Evolutionary conservation across 2,329 filamentous ascomycete species (phyloP).

Genomic region (Arthrobotrys sinensis): DNA sequence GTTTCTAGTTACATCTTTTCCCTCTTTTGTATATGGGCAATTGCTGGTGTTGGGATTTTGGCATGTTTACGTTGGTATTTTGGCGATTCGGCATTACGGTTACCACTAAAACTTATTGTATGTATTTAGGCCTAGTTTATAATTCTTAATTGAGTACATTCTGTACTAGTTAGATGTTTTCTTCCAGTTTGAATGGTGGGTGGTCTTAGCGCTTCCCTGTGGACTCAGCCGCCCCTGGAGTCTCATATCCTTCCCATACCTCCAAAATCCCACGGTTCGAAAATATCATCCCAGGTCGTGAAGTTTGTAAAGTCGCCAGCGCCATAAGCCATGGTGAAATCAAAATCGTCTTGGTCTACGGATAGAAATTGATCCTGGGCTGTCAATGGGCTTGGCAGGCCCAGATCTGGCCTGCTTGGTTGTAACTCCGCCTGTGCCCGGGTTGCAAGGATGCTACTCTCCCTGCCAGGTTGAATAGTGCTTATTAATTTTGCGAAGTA

Average conservation of each 20-base stretch:
- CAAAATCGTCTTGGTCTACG: neutral
- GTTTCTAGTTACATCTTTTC: conserved; percentile 58
- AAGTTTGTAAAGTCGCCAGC: neutral
- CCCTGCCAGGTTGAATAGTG: neutral
- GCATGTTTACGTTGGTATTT: neutral
- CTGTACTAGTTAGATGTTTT: neutral
- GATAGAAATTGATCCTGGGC: neutral
- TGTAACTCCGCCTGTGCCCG: neutral
- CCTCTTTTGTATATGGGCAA: neutral
- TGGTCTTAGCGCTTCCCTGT: no score
- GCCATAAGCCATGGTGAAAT: neutral
- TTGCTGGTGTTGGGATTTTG: conserved; percentile 22
- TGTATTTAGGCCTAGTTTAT: conserved; percentile 24
- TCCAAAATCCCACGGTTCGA: conserved; percentile 23
- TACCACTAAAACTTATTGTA: conserved; percentile 13
- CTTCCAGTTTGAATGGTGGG: neutral
- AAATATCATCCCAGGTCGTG: conserved; percentile 25
- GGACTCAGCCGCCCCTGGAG: neutral
- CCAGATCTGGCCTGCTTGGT: neutral
- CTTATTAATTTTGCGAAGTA: conserved; percentile 13
- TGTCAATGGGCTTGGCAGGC: neutral
- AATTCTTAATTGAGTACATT: conserved; percentile 13
- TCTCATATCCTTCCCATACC: conserved; percentile 22
- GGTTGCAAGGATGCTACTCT: neutral
- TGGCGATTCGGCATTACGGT: conserved; percentile 23